Base-by-base conservation (phyloP, 2,329 filamentous ascomycete species). In the Aspergillus puulaauensis region DNA sequence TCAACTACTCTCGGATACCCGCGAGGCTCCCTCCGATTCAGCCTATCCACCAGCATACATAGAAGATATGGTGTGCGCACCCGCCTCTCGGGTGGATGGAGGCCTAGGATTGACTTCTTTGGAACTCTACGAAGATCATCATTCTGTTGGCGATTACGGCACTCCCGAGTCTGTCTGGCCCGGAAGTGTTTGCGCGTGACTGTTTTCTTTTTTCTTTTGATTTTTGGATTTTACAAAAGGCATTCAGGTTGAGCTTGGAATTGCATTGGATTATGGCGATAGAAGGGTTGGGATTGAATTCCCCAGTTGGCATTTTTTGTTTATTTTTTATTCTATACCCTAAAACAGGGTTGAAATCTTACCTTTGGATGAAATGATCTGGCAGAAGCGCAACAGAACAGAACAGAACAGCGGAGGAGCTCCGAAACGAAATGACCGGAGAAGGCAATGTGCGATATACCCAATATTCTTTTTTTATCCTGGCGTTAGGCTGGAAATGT, bases 11-110 rank as follows among this genome's bases (percentile, higher is more conserved):
- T 66, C 70, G 27, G 71, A 75, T 45, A 66, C 66, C 23, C 66
- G 73, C 46, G 73, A 76, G 3, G 64, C 68, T 11, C 56, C 72
- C 2, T 66, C 71, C 1, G 70, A 73, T 35, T 67, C 75, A 2
- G 65, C 71, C 11, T 78, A 73, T 43, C 74, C 74, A 17, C 71
- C 75, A 31, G 67, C 68, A 27, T 77, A 73, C 52, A 64, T 71
- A 6, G 66, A 70, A 52, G 75, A 77, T 44, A 57, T 68, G 24
- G 60, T 70, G 23, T 71, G 73, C 51, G 65, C 68, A 31, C 64
- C 68, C 53, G 55, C 70, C 52, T 56, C 69, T 5, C 70, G 68
- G 9, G 55, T 67, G 12, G 69, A 73, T 33, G 64, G 62, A 44
- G 50, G 66, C 0, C 53, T 69, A 2, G 65, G 65, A 6, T 58